phyloP scores from a whole-genome alignment of 805 yeast species.

The Clavispora vitiphila region DNA sequence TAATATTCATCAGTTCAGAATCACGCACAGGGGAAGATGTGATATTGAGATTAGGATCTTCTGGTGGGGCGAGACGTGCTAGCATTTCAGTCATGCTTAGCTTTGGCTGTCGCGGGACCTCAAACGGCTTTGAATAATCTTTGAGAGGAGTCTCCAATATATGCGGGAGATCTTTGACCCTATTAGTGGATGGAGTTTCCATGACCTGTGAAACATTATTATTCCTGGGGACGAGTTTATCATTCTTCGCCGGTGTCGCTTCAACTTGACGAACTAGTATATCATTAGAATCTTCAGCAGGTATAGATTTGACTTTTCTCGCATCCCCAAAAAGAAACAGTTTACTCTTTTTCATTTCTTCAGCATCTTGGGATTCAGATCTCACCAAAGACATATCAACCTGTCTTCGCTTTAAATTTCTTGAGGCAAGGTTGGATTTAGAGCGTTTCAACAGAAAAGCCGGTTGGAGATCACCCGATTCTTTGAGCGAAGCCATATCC shows the following conservation, averaged over 20 bases:
- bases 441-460: slow-evolving; percentile 34
- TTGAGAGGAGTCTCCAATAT: slow-evolving; percentile 9
- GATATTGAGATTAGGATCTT: background rate
- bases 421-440: slow-evolving; percentile 36
- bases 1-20: background rate
- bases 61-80: background rate
- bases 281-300: background rate
- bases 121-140: background rate
- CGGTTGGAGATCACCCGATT: slow-evolving; percentile 20
- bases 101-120: background rate
- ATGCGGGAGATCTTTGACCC: slow-evolving; percentile 5
- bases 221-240: background rate
- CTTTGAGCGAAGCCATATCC: slow-evolving; percentile 9
- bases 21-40: slow-evolving; percentile 6
- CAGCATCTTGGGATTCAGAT: slow-evolving; percentile 1
- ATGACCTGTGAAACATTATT: slow-evolving; percentile 7
- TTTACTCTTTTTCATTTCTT: slow-evolving; percentile 3
- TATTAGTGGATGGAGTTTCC: slow-evolving; percentile 11
- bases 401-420: slow-evolving; percentile 34
- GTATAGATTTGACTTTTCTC: slow-evolving; percentile 14
- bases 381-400: slow-evolving; percentile 30
- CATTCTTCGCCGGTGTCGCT: slow-evolving; percentile 23
- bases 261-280: slow-evolving; percentile 20
- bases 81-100: slow-evolving; percentile 2
- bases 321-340: slow-evolving; percentile 27